phyloP scores from a whole-genome alignment of 2,329 filamentous ascomycete genomes.

The Clathrospora elynae region DNA sequence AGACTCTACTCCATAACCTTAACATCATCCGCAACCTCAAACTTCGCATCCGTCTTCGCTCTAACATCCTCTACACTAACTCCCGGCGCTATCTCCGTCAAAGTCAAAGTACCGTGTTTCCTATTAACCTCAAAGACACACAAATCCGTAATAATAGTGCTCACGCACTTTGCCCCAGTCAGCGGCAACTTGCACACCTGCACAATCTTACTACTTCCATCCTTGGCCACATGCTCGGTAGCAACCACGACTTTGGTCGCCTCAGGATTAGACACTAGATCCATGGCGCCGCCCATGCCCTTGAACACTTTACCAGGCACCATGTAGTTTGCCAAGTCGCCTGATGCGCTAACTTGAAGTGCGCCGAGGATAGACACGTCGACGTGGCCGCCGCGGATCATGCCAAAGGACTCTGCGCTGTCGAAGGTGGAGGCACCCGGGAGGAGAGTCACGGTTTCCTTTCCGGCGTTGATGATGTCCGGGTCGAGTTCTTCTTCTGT shows the following conservation, averaged over 20 bases:
- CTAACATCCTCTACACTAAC: conserved; percentile 86
- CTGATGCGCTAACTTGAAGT: conserved; percentile 80
- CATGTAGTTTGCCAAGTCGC: conserved; percentile 92
- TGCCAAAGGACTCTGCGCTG: conserved; percentile 87
- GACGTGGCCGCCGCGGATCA: conserved; percentile 87
- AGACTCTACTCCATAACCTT: conserved; percentile 68
- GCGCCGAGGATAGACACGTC: conserved; percentile 87
- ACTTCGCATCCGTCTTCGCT: conserved; percentile 84
- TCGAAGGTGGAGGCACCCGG: conserved; percentile 82
- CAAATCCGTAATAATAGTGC: conserved; percentile 49
- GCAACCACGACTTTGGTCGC: conserved; percentile 88
- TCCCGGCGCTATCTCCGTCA: conserved; percentile 82
- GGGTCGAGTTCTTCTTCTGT: conserved; percentile 74
- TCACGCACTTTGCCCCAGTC: conserved; percentile 46
- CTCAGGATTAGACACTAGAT: conserved; percentile 81
- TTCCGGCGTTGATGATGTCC: conserved; percentile 90
- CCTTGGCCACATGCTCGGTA: conserved; percentile 94
- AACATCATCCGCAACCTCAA: conserved; percentile 75
- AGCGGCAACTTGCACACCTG: conserved; percentile 60
- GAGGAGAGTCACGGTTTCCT: conserved; percentile 86
- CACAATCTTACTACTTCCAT: conserved; percentile 87
- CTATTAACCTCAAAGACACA: conserved; percentile 67
- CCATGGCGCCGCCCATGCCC: conserved; percentile 91
- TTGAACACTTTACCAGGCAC: conserved; percentile 84
- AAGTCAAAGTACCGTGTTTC: conserved; percentile 67